Conservation (phyloP, 1,284 basidiomycete genomes). For the Cutaneotrichosporon mucoides region DNA sequence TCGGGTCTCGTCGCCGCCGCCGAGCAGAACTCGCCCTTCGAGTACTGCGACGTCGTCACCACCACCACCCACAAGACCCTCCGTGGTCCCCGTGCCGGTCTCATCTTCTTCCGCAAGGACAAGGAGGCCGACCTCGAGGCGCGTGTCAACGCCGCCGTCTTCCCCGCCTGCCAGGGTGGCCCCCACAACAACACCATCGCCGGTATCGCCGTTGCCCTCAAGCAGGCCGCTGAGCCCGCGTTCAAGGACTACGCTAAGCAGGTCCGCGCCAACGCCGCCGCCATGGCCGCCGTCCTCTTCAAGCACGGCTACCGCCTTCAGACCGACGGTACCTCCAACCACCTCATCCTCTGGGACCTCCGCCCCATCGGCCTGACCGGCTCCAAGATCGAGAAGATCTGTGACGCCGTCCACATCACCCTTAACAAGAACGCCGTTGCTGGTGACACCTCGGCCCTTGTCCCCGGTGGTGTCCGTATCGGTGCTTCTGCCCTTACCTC, state of each 20-base stretch:
- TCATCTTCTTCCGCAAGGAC: constrained; percentile 99
- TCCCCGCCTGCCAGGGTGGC: constrained; percentile 99
- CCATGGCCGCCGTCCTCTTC: constrained; percentile 68
- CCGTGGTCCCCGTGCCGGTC: constrained; percentile 93
- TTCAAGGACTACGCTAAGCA: constrained; percentile 94
- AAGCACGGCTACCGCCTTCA: constrained; percentile 89
- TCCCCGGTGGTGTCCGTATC: constrained; percentile 95
- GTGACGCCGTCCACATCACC: constrained; percentile 92
- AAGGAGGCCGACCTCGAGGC: constrained; percentile 82
- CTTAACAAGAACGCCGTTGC: constrained; percentile 61
- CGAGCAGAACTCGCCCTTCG: constrained; percentile 89
- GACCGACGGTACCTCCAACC: constrained; percentile 95
- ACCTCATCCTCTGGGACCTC: constrained; percentile 96
- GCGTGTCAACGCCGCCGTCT: constrained; percentile 95
- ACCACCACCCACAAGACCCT: constrained; percentile 99
- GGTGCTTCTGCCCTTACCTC: constrained; percentile 93
- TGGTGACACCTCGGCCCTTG: constrained; percentile 66
- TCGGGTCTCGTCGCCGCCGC: constrained; percentile 92
- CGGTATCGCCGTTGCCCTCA: constrained; percentile 89
- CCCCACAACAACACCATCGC: constrained; percentile 99
- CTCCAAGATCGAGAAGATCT: constrained; percentile 97
- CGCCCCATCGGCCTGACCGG: constrained; percentile 93
- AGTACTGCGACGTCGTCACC: constrained; percentile 94
- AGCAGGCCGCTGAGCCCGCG: constrained; percentile 83
- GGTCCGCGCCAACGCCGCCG: constrained; percentile 81